Percentiles rank a stretch among this genome's conserved stretches.
These are phyloP conservation scores for Paracoccidioides brasiliensis DNA, from an alignment of 2,329 filamentous ascomycete species.

Conservation along the genomic window DNA sequence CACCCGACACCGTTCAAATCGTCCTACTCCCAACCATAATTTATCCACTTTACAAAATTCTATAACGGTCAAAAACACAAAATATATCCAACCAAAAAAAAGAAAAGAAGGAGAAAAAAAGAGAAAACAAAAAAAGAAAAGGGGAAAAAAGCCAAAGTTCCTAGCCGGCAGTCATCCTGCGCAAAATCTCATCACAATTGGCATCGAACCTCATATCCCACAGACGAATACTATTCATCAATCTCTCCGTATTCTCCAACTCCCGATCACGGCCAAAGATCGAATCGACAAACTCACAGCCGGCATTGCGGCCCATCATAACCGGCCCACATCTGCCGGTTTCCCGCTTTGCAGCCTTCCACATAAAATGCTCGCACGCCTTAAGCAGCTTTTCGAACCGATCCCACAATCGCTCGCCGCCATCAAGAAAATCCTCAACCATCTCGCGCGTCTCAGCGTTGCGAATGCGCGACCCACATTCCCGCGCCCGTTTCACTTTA, in stretches of 20 bases:
- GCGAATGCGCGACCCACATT: slow-evolving; percentile 59
- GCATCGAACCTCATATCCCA: slow-evolving; percentile 93
- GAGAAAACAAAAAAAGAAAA: background rate
- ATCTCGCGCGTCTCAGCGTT: slow-evolving; percentile 61
- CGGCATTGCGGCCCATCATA: slow-evolving; percentile 80
- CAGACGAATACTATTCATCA: slow-evolving; percentile 76
- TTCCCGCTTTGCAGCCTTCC: slow-evolving; percentile 68
- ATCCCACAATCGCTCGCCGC: slow-evolving; percentile 72
- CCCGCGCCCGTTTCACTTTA: slow-evolving; percentile 84
- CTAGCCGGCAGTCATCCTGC: background rate
- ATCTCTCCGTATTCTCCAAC: slow-evolving; percentile 75
- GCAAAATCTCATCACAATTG: slow-evolving; percentile 77
- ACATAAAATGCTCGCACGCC: slow-evolving; percentile 88
- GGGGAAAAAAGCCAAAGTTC: background rate
- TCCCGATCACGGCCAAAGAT: slow-evolving; percentile 88
- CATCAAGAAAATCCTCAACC: slow-evolving; percentile 80
- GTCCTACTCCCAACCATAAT: background rate
- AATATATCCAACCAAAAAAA: background rate
- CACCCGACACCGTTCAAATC: background rate
- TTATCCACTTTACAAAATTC: background rate
- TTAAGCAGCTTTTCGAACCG: slow-evolving; percentile 80
- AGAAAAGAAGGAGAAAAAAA: background rate
- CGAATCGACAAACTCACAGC: slow-evolving; percentile 88
- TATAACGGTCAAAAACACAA: background rate
- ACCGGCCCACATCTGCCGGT: slow-evolving; percentile 46